Base-by-base conservation (phyloP, 1,139 yeast genomes). In the Sugiyamaella pinicola region DNA sequence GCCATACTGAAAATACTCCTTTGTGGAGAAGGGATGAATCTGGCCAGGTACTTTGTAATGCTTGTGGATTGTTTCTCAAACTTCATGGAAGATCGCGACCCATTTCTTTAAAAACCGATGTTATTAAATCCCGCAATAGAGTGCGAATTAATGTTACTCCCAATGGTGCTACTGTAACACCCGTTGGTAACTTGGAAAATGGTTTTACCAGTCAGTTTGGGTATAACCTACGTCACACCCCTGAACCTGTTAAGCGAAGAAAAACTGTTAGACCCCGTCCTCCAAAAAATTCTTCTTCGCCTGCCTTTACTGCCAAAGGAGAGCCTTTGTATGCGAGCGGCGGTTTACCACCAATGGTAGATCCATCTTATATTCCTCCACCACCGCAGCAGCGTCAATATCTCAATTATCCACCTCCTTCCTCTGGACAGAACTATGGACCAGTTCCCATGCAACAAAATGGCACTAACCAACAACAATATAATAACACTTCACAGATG, bases 11-110 rank as follows among this genome's bases (percentile, higher is more conserved):
- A 56, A 90, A 93, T 1, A 91, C 98, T 1, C 98, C 98, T 0
- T 74, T 91, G 24, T 91, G 98, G 98, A 79, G 98, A 69, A 77
- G 97, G 61, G 96, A 90, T 69, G 96, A 90, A 66, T 81, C 87
- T 15, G 98, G 98, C 13, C 95, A 88, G 61, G 96, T 89, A 13
- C 77, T 91, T 49, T 91, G 98, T 69, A 91, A 91, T 72, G 98
- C 98, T 3, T 91, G 97, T 73, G 98, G 98, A 0, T 76, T 91
- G 51, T 91, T 91, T 65, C 74, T 91, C 58, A 91, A 91, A 71
- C 77, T 91, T 40, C 98, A 91, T 66, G 96, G 96, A 21, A 80
- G 96, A 52, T 88, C 96, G 29, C 78, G 98, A 63, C 97, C 98
- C 3, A 89, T 89, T 54, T 84, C 93, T 29, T 74, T 91, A 63